Percentiles rank a stretch among this genome's conserved stretches.
Conservation (phyloP, 2,329 filamentous ascomycete genomes). For the Epichloe sibirici region DNA sequence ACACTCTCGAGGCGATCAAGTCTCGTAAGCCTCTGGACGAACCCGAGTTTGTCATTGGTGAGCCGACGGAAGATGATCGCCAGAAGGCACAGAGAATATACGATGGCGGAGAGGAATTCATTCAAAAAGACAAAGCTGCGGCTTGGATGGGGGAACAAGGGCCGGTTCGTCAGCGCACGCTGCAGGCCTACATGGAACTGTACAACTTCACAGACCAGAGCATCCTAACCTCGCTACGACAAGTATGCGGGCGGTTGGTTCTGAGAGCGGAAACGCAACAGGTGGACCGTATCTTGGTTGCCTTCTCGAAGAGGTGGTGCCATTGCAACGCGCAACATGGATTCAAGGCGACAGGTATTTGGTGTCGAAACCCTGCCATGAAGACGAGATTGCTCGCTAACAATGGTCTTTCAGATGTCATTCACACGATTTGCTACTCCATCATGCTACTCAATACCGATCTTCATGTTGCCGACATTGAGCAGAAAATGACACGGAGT, state of each 20-base stretch:
- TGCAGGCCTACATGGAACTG: slow-evolving; percentile 77
- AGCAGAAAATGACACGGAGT: slow-evolving; percentile 86
- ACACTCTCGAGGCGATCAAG: slow-evolving; percentile 20
- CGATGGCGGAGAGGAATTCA: slow-evolving; percentile 71
- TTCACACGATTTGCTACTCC: slow-evolving; percentile 95
- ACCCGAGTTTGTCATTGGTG: slow-evolving; percentile 44
- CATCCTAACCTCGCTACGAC: slow-evolving; percentile 65
- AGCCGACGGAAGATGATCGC: slow-evolving; percentile 55
- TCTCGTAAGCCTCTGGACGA: slow-evolving; percentile 38
- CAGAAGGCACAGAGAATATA: slow-evolving; percentile 74
- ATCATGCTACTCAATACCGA: slow-evolving; percentile 93
- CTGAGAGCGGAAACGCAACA: slow-evolving; percentile 92
- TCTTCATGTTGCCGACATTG: slow-evolving; percentile 87
- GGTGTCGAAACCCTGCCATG: slow-evolving; percentile 16
- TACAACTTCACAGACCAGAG: slow-evolving; percentile 78
- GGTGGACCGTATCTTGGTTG: slow-evolving; percentile 84
- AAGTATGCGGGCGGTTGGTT: slow-evolving; percentile 69
- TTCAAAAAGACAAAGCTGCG: slow-evolving; percentile 67
- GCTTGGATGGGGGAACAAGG: slow-evolving; percentile 78
- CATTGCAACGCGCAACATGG: slow-evolving; percentile 86
- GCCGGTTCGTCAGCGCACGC: slow-evolving; percentile 41
- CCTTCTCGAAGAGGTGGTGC: slow-evolving; percentile 84
- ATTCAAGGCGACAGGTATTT: slow-evolving; percentile 70
- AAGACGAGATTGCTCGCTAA: background rate
- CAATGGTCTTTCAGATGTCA: slow-evolving; percentile 47